Percentiles rank a stretch among this genome's conserved stretches.
Conservation (phyloP, 78 protist genomes). For the Monosiga brevicollis region DNA sequence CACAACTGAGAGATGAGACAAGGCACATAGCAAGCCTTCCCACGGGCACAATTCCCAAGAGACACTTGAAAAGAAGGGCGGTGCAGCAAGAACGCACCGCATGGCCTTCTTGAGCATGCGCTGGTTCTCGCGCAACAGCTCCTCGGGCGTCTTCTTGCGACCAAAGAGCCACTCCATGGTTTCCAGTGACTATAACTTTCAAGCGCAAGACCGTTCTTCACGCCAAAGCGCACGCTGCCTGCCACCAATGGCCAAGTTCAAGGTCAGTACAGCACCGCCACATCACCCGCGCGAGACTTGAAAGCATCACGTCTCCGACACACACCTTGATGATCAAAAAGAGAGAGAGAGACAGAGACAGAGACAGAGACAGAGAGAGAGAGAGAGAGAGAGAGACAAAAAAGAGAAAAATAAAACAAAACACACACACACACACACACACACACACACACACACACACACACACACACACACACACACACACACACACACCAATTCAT, state of each 20-base stretch:
- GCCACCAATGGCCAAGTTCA: too few relatives aligned
- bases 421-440: background rate
- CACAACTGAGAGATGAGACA: background rate
- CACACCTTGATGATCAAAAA: too few relatives aligned
- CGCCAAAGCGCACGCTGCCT: background rate
- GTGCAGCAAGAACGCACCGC: slow-evolving; percentile 27
- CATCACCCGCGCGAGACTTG: too few relatives aligned
- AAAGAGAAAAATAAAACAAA: too few relatives aligned
- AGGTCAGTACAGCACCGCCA: too few relatives aligned
- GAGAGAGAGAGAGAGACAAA: background rate
- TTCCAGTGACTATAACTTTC: background rate
- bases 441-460: background rate
- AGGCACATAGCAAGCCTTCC: too few relatives aligned
- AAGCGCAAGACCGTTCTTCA: background rate
- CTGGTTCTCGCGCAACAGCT: slow-evolving; percentile 78
- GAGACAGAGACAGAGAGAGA: background rate
- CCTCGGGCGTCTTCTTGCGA: slow-evolving; percentile 24
- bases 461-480: background rate
- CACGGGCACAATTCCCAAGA: too few relatives aligned
- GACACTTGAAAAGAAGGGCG: too few relatives aligned
- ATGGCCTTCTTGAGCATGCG: slow-evolving; percentile 67
- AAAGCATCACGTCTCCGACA: too few relatives aligned
- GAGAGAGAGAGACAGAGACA: too few relatives aligned
- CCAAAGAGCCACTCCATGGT: slow-evolving; percentile 16
- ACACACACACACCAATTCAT: background rate